Percentiles rank a stretch among this genome's conserved stretches.
Evolutionary conservation across 352 stramenopile species (phyloP).

Genomic region (Elongisporangium senticosum): DNA sequence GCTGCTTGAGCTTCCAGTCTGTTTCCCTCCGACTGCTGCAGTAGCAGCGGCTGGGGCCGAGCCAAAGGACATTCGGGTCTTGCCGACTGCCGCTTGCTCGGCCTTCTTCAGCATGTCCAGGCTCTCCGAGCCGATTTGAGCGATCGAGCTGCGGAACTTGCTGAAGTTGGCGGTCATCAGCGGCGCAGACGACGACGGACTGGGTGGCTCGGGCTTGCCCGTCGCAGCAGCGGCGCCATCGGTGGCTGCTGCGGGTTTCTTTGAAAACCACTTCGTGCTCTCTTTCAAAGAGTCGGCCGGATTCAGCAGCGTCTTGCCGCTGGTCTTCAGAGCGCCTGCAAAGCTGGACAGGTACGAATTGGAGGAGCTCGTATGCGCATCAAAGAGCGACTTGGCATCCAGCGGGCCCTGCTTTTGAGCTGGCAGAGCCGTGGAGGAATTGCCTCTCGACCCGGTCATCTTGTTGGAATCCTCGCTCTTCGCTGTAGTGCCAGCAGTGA

Average conservation of each 20-base stretch:
- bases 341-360: constrained; percentile 71
- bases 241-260: constrained; percentile 37
- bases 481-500: not conserved
- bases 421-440: not conserved
- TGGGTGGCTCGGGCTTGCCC: constrained; percentile 10
- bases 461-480: not conserved
- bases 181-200: not conserved
- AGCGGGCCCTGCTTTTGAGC: constrained; percentile 10
- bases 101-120: constrained; percentile 76
- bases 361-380: constrained; percentile 12
- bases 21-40: constrained; percentile 6
- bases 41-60: constrained; percentile 16
- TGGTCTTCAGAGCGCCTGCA: constrained; percentile 55
- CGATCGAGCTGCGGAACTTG: constrained; percentile 56
- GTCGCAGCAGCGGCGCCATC: constrained; percentile 20
- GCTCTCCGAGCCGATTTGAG: constrained; percentile 59
- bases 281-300: constrained; percentile 49
- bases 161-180: constrained; percentile 23
- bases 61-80: constrained; percentile 30
- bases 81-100: constrained; percentile 49
- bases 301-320: constrained; percentile 64
- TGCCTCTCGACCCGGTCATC: not conserved
- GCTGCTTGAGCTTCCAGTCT: not conserved
- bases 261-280: constrained; percentile 72
- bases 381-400: constrained; percentile 36